Base-by-base conservation (phyloP, 2,329 filamentous ascomycete species). In the Aspergillus bombycis region DNA sequence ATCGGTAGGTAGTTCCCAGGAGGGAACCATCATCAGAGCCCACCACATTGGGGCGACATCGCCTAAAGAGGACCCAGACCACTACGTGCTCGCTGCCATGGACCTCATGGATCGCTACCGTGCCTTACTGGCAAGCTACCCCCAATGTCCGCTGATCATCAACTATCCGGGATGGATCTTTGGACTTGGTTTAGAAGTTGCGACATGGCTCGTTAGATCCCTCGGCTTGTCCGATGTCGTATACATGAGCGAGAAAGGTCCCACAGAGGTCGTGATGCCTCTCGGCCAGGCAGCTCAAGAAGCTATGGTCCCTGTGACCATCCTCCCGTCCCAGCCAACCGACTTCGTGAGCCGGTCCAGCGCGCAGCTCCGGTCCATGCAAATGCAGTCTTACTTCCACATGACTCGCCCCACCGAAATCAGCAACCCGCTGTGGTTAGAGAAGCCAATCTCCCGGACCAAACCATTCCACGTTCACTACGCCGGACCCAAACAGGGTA, bases 331-430 rank as follows among this genome's bases (percentile, higher is more conserved):
- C 7, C 78, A 81, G 61, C 76, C 78, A 43, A 79, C 78, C 36
- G 77, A 80, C 58, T 78, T 78, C 55, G 75, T 79, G 21, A 77
- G 78, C 34, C 78, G 82, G 54, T 85, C 82, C 28, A 82, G 83
- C 32, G 78, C 80, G 1, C 84, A 87, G 63, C 70, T 85, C 8
- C 78, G 84, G 53, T 79, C 80, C 23, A 88, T 89, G 85, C 85
- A 88, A 65, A 85, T 83, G 65, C 82, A 88, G 65, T 86, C 86
- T 1, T 89, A 88, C 70, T 88, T 89, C 71, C 87, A 89, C 70
- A 68, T 75, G 69, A 72, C 74, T 21, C 72, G 73, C 45, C 71
- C 73, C 10, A 63, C 60, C 36, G 68, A 70, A 45, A 50, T 72
- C 26, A 68, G 62, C 34, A 73, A 71, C 43, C 72, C 77, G 2